Base-by-base conservation (phyloP, 1,284 basidiomycete species). In the Trichosporon asahii region DNA sequence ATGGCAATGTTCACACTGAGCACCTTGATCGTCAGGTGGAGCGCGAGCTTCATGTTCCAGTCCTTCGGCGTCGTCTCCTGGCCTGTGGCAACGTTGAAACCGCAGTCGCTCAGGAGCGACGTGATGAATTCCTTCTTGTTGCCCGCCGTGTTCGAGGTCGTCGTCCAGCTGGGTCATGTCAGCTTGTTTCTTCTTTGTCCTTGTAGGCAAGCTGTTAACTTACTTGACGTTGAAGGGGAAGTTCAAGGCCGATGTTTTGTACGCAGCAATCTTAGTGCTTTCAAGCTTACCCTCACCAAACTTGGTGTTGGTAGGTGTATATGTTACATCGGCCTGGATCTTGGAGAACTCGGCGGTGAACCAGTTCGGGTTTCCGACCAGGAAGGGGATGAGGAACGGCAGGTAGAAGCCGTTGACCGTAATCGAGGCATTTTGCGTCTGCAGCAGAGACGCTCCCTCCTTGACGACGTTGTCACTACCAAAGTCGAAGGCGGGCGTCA, bases 281-380 rank as follows among this genome's bases (percentile, higher is more conserved):
- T 86, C 85, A 65, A 88, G 76, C 21, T 84, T 83, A 33, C 94
- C 92, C 57, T 87, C 86, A n/a, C 93, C 93, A 67, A 92, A 79
- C 11, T 71, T 82, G 60, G 86, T 77, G 35, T 88, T 89, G 73
- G 89, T 86, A 75, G 89, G 88, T 4, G 91, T 91, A 79, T 94
- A 94, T 77, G 87, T 86, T 65, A 92, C 87, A 6, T 89, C 84
- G 5, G 90, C 91, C 55, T 87, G 85, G 76, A 95, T 89, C 68
- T 88, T 85, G 69, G 88, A 87, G 81, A 95, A 89, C 66, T 87
- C 85, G 25, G 91, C 90, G 14, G 87, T 84, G 82, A 95, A 94
- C 85, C 90, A 94, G 80, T 95, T 94, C 37, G 93, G 94, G 79
- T 95, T 95, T 75, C 85, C 84, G 70, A 94, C 91, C 64, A 14